phyloP scores from a whole-genome alignment of 2,329 filamentous ascomycete species.

The Fusarium illudens region DNA sequence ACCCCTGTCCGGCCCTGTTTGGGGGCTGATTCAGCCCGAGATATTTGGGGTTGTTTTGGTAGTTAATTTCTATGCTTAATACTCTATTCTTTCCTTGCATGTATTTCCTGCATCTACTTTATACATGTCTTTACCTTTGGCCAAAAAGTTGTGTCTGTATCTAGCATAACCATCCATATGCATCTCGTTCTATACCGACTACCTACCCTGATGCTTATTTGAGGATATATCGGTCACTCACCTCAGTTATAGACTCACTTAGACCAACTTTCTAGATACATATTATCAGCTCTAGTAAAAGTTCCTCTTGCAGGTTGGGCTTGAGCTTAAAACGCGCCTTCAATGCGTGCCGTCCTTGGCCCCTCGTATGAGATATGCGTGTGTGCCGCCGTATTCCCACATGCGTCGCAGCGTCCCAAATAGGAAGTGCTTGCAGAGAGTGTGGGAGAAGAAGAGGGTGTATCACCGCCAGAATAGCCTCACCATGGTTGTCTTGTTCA shows the following conservation, averaged over 20 bases:
- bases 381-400: neutral
- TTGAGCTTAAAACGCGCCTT: constrained; percentile 5
- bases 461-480: neutral
- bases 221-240: neutral
- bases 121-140: neutral
- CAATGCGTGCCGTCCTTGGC: neutral
- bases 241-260: neutral
- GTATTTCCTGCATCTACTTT: neutral
- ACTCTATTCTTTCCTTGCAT: neutral
- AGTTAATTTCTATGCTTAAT: neutral
- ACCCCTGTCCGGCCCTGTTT: neutral
- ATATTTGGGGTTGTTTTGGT: neutral
- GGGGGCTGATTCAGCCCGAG: neutral
- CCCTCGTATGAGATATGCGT: neutral
- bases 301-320: neutral
- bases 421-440: neutral
- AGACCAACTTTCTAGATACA: too few relatives aligned
- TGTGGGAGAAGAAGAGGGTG: neutral
- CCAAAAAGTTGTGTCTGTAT: too few relatives aligned
- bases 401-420: neutral
- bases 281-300: too few relatives aligned
- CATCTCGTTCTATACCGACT: neutral
- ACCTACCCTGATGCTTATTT: neutral
- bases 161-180: neutral
- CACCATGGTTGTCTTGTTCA: neutral